These are phyloP conservation scores for Aphanomyces cochlioides DNA, from an alignment of 352 stramenopile species.

Conservation along the genomic window DNA sequence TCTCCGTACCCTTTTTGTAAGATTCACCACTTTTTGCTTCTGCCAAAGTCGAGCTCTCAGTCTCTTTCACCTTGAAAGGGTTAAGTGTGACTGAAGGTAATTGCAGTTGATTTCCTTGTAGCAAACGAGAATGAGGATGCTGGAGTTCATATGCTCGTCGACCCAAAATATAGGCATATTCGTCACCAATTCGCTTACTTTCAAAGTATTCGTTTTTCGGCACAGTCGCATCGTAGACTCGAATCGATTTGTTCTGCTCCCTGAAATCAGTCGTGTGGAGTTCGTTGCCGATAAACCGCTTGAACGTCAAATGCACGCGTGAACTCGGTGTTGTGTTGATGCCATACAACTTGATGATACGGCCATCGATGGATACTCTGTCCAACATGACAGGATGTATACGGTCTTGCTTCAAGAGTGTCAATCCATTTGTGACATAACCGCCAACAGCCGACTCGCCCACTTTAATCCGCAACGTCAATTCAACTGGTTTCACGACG, in stretches of 20 bases:
- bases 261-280: neutral
- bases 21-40: slow-evolving; percentile 11
- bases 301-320: slow-evolving; percentile 13
- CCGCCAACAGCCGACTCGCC: neutral
- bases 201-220: slow-evolving; percentile 40
- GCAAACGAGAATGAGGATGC: slow-evolving; percentile 28
- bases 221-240: neutral
- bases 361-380: neutral
- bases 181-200: slow-evolving; percentile 62
- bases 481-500: neutral
- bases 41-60: slow-evolving; percentile 7
- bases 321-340: slow-evolving; percentile 16
- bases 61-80: slow-evolving; percentile 43
- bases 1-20: neutral
- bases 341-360: neutral
- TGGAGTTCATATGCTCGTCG: slow-evolving; percentile 39
- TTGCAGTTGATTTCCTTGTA: slow-evolving; percentile 42
- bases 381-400: neutral
- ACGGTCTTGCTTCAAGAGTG: neutral
- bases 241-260: neutral
- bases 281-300: slow-evolving; percentile 15
- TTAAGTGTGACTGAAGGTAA: slow-evolving; percentile 54
- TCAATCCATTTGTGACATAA: neutral
- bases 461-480: neutral
- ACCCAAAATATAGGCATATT: slow-evolving; percentile 68